A percentile compares a stretch with the other conserved stretches of the same genome.
Evolutionary conservation across 1,284 basidiomycete species (phyloP).

Genomic region (Ganoderma meredithae): DNA sequence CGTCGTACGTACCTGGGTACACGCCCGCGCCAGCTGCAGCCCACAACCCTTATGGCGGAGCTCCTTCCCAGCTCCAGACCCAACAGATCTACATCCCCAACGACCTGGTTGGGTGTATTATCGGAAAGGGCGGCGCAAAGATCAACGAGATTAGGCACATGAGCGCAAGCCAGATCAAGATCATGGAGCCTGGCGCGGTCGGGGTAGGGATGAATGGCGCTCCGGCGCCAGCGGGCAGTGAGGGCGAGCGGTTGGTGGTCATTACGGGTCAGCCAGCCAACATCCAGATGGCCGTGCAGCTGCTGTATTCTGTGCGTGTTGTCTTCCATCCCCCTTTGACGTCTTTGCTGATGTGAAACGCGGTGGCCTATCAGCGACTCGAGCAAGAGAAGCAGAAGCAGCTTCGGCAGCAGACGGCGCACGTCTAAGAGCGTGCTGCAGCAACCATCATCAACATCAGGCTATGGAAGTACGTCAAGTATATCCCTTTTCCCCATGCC

Average conservation of each 20-base stretch:
- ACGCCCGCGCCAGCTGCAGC: conserved; percentile 40
- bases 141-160: conserved; percentile 98
- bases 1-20: conserved; percentile 77
- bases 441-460: not conserved
- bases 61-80: conserved; percentile 78
- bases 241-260: conserved; percentile 90
- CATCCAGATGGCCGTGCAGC: conserved; percentile 95
- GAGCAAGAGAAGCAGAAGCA: conserved; percentile 92
- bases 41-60: conserved; percentile 28
- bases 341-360: conserved; percentile 5
- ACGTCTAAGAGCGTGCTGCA: conserved; percentile 14
- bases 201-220: conserved; percentile 71
- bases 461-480: conserved; percentile 4
- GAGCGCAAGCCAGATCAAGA: conserved; percentile 96
- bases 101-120: conserved; percentile 97
- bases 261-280: conserved; percentile 94
- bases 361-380: conserved; percentile 62
- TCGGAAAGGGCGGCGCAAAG: conserved; percentile 98
- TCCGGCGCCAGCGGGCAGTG: conserved; percentile 73
- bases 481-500: not conserved
- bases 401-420: conserved; percentile 52
- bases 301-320: conserved; percentile 86
- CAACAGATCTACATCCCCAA: conserved; percentile 99
- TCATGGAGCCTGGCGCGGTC: conserved; percentile 95
- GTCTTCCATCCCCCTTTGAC: not conserved